Base-by-base conservation (phyloP, 176 grass and related monocot genomes). In the Hordeum marinum region DNA sequence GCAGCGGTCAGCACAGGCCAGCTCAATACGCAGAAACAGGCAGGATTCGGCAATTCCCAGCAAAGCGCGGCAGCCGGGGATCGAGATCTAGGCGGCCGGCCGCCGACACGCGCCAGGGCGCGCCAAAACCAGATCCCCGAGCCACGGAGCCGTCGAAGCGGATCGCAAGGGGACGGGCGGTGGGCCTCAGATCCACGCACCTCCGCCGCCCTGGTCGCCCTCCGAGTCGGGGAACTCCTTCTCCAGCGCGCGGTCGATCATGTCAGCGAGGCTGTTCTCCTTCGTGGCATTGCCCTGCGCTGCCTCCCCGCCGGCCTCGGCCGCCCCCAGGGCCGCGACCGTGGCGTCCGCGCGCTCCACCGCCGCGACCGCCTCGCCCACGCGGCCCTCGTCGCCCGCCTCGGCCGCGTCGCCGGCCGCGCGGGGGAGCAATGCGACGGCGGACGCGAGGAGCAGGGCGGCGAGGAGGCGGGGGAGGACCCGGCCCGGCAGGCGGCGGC, bases 181-280 rank as follows among this genome's bases (percentile, higher is more conserved):
- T 2, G 48, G 50, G 3, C 4, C 0, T 59, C 82, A 92, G 93
- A 94, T 88, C 87, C 83, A 98, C 91, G 77, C 80, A 98, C 96
- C 96, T 90, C 93, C 93, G 82, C 91, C 89, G 75, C 84, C 89
- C 91, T 98, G 96, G 72, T 98, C 93, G 77, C 85, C 88, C 79
- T 94, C 93, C 24, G 96, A 94, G 69, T 98, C 96, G 39, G 96
- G 88, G 83, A 98, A 98, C 86, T 98, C 96, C 77, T 98, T 98
- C 90, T 95, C 91, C 34, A 98, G 96, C 67, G 96, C 96, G 65
- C 96, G 93, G 87, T 98, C 96, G 81, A 98, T 95, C 87, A 98
- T 98, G 57, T 98, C 96, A 27, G 96, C 96, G 68, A 98, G 81
- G 80, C 91, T 95, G 68, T 84, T 86, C 60, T 95, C 91, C 80